These are phyloP conservation scores for Paulownia fortunei DNA, from an alignment of 257 asterid genomes.

Conservation along the genomic window DNA sequence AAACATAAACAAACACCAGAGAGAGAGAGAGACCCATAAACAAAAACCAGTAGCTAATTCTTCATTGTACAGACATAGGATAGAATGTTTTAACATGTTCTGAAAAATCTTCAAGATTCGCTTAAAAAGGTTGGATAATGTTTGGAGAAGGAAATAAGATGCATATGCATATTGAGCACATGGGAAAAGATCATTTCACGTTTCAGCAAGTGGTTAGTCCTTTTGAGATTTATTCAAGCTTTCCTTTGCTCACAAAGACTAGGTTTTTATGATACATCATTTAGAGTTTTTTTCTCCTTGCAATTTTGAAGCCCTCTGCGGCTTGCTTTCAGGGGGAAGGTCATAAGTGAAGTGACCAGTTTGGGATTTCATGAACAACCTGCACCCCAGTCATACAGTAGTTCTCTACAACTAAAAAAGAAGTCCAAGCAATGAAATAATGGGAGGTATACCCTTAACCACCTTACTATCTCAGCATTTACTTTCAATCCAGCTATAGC, in stretches of 20 bases:
- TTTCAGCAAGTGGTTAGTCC: background rate
- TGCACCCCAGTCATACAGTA: slow-evolving; percentile 2
- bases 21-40: too few relatives aligned
- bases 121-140: background rate
- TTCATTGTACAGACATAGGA: too few relatives aligned
- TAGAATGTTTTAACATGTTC: background rate
- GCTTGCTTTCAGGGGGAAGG: too few relatives aligned
- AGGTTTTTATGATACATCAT: background rate
- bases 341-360: background rate
- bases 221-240: slow-evolving; percentile 18
- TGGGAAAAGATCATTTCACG: background rate
- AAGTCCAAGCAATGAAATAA: slow-evolving; percentile 17
- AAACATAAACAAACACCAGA: too few relatives aligned
- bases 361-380: background rate
- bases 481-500: slow-evolving; percentile 89
- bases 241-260: background rate
- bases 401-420: slow-evolving; percentile 16
- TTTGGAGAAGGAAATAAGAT: background rate
- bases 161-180: background rate
- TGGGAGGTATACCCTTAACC: slow-evolving; percentile 58
- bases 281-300: background rate
- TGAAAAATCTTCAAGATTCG: background rate
- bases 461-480: slow-evolving; percentile 87
- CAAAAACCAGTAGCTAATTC: too few relatives aligned
- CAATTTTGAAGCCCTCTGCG: background rate